phyloP scores from a whole-genome alignment of 345 rosid genomes.

The Citrus glauca region DNA sequence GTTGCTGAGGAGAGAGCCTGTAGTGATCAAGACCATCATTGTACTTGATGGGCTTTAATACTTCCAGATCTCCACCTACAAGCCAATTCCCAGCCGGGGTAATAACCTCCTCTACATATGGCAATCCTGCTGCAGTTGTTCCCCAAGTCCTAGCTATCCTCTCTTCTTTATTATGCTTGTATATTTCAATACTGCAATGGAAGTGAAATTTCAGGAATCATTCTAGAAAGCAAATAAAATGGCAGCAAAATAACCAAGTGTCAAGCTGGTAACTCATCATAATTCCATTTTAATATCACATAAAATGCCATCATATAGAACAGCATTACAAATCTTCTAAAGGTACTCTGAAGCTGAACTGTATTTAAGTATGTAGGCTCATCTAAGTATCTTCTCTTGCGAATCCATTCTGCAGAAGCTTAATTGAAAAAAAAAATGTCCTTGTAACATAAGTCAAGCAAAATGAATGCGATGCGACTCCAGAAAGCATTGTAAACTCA shows the following conservation, averaged over 20 bases:
- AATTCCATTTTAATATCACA: neutral
- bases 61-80: conserved; percentile 90
- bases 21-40: conserved; percentile 96
- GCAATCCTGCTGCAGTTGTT: conserved; percentile 81
- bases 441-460: neutral
- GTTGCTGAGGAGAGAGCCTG: conserved; percentile 85
- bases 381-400: neutral
- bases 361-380: neutral
- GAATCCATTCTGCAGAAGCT: neutral
- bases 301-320: neutral
- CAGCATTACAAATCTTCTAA: neutral
- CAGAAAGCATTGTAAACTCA: neutral
- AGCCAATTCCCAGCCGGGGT: conserved; percentile 88
- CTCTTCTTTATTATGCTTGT: conserved; percentile 91
- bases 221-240: neutral
- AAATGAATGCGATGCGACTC: neutral
- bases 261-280: neutral
- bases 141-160: conserved; percentile 97
- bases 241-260: neutral
- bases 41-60: conserved; percentile 68
- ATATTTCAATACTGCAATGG: conserved; percentile 69
- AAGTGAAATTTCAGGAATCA: neutral
- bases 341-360: neutral
- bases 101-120: conserved; percentile 80
- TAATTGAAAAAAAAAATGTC: no score